Evolutionary conservation across 352 stramenopile species (phyloP), one percentile per base, ranked within the genome.

Genomic region (Phytopythium boreale): DNA sequence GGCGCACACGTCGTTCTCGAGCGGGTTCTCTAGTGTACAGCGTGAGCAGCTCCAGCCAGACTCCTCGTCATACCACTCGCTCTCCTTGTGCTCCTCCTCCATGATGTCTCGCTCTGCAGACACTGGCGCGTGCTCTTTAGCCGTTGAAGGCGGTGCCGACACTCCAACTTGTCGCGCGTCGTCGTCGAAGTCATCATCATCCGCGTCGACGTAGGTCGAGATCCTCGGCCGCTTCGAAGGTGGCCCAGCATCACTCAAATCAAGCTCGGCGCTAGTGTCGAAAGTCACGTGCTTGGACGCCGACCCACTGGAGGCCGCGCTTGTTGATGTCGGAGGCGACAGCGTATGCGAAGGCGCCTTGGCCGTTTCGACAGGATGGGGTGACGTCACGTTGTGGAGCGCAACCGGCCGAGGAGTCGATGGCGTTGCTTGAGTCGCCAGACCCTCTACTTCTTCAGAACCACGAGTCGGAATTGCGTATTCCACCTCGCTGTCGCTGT

Each of bases 21-120:
- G 57, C 19, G 80, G 73, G 55, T 96, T 96, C 51, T 84, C 73
- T 62, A 96, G 72, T 12, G 85, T 96, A 64, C 87, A 96, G 41
- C 87, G 80, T 47, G 67, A 80, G 61, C 87, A 96, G 62, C 71
- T 90, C 85, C 85, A 96, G 14, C 63, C 57, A 24, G 55, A 43
- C 56, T 66, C 41, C 20, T 71, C 26, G 19, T 70, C 56, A 12
- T 64, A 59, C 43, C 63, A 65, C 31, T 68, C 73, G 29, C 71
- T 82, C 24, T 81, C 71, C 61, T 82, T 85, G 43, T 69, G 66
- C 11, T 87, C 73, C 64, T 90, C 73, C 11, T 84, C 70, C 9
- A 72, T 63, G 66, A 67, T 47, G 17, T 59, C 63, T 59, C n/a
- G 52, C 20, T 26, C 15, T n/a, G 10, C 31, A 11, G 41, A 27